Conservation (phyloP, 2,329 filamentous ascomycete genomes). For the Cladosporium sp. region DNA sequence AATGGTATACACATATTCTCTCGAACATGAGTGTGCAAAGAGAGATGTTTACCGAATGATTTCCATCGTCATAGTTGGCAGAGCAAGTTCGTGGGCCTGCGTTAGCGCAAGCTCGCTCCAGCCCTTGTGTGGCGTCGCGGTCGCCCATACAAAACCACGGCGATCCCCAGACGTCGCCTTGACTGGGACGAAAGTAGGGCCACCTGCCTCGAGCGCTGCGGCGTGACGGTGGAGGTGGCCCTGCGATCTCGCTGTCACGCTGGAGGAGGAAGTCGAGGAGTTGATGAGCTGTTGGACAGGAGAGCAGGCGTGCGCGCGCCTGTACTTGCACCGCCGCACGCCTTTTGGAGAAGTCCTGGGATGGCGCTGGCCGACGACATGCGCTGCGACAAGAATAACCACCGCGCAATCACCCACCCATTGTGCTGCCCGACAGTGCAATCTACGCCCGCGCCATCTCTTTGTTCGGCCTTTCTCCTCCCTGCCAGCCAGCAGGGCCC, state of each 20-base stretch:
- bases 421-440: constrained; percentile 1
- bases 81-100: background rate
- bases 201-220: constrained; percentile 4
- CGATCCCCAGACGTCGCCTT: constrained; percentile 10
- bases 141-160: constrained; percentile 2
- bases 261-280: constrained; percentile 11
- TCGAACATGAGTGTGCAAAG: no score
- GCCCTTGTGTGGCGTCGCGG: constrained; percentile 1
- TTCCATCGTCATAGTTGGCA: constrained; percentile 4
- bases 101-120: constrained; percentile 1
- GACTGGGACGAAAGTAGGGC: background rate
- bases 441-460: constrained; percentile 10
- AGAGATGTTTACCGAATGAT: background rate
- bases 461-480: constrained; percentile 14
- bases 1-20: no score
- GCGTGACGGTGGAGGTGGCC: constrained; percentile 9
- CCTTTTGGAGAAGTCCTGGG: constrained; percentile 12
- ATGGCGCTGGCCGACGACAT: constrained; percentile 3
- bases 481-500: background rate
- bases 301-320: constrained; percentile 1
- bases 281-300: constrained; percentile 5
- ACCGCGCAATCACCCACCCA: constrained; percentile 1
- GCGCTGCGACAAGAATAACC: constrained; percentile 9
- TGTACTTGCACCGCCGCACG: background rate
- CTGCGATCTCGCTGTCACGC: constrained; percentile 7